Percentiles rank a stretch among this genome's conserved stretches.
Conservation (phyloP, 2,329 filamentous ascomycete genomes). For the Beauveria medogensis region DNA sequence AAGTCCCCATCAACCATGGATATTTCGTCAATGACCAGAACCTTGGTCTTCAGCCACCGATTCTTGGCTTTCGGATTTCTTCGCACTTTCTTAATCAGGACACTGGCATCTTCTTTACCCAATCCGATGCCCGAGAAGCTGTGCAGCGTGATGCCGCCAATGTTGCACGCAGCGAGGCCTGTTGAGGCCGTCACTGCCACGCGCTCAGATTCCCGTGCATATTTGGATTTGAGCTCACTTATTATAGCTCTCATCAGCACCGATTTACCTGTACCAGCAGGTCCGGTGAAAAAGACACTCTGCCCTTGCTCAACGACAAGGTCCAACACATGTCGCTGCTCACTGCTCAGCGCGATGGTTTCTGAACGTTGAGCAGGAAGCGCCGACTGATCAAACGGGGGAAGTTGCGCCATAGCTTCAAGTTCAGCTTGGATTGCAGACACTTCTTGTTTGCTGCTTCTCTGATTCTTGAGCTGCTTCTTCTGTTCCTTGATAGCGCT, state of each 20-base stretch:
- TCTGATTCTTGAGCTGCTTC: conserved; percentile 60
- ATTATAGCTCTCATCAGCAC: conserved; percentile 93
- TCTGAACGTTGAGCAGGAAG: conserved; percentile 31
- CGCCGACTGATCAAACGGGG: conserved; percentile 27
- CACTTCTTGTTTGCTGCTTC: conserved; percentile 23
- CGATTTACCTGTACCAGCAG: conserved; percentile 93
- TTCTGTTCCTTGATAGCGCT: conserved; percentile 72
- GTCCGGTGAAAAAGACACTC: conserved; percentile 97
- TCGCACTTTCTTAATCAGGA: conserved; percentile 83
- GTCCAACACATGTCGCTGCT: conserved; percentile 77
- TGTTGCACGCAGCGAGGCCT: conserved; percentile 90
- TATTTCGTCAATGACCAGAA: conserved; percentile 86
- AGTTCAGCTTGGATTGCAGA: conserved; percentile 32
- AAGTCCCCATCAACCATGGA: conserved; percentile 98
- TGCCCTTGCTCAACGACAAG: conserved; percentile 72
- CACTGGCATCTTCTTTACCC: conserved; percentile 76
- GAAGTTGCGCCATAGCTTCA: conserved; percentile 21
- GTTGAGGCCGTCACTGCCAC: conserved; percentile 94
- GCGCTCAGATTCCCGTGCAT: conserved; percentile 66
- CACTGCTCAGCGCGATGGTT: conserved; percentile 67
- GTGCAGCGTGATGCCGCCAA: conserved; percentile 90
- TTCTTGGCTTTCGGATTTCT: conserved; percentile 80
- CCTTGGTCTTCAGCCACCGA: conserved; percentile 81
- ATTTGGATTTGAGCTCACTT: conserved; percentile 67
- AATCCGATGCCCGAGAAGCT: conserved; percentile 94